These are phyloP conservation scores for Atalantia buxifolia DNA, from an alignment of 345 rosid species.

Conservation along the genomic window DNA sequence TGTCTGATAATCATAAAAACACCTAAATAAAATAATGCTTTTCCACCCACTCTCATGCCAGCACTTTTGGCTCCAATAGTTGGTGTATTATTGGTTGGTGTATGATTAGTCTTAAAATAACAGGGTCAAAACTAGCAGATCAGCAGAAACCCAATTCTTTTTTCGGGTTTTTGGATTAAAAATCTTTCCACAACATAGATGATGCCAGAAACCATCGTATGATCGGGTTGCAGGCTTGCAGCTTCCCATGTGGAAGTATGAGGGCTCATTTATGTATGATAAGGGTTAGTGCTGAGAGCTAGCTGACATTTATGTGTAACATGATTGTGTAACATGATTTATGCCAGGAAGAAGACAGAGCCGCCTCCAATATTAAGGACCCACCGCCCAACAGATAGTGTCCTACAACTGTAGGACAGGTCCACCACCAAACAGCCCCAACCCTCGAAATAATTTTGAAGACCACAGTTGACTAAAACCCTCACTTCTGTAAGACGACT, in stretches of 20 bases:
- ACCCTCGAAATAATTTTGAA: neutral
- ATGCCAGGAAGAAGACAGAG: conserved; percentile 8
- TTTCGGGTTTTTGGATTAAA: neutral
- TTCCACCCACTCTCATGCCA: conserved; percentile 8
- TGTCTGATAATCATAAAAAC: neutral
- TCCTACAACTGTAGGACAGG: neutral
- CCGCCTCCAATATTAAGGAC: neutral
- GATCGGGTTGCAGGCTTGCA: conserved; percentile 25
- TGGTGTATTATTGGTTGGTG: neutral
- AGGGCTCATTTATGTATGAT: neutral
- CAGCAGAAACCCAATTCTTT: neutral
- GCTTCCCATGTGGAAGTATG: conserved; percentile 32
- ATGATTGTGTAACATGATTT: neutral
- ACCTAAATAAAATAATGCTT: neutral
- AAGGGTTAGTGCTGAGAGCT: neutral
- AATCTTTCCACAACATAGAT: neutral
- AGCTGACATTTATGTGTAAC: neutral
- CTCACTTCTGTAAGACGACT: neutral
- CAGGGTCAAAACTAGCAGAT: neutral
- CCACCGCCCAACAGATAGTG: neutral
- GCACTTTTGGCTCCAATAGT: conserved; percentile 10
- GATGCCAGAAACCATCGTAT: conserved; percentile 31
- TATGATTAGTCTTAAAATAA: neutral
- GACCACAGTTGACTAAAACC: neutral
- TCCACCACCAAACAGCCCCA: neutral